These are phyloP conservation scores for Coccomyxa sp. DNA, from an alignment of 139 green algal genomes.

Conservation along the genomic window DNA sequence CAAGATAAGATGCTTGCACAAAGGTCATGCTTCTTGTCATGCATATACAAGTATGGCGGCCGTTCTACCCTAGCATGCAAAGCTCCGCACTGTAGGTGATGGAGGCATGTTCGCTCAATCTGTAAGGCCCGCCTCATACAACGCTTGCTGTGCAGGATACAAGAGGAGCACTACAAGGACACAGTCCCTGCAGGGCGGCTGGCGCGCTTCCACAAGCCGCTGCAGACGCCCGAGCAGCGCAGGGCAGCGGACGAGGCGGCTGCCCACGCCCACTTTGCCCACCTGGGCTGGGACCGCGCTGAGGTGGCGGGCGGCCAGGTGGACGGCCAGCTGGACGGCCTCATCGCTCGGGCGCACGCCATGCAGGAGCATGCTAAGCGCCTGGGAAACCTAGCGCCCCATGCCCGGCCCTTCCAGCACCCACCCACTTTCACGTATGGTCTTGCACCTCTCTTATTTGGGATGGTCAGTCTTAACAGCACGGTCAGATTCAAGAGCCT, in stretches of 20 bases:
- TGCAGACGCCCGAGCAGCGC: conserved; percentile 5
- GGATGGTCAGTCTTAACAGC: no score
- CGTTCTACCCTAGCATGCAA: no score
- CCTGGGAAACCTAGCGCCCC: neutral
- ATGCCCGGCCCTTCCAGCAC: neutral
- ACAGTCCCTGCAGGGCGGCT: conserved; percentile 19
- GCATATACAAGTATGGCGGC: no score
- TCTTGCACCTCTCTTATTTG: no score
- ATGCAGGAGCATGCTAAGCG: conserved; percentile 10
- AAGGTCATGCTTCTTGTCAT: no score
- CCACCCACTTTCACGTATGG: neutral
- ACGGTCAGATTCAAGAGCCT: no score
- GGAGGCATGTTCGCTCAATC: no score
- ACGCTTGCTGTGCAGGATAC: conserved; percentile 6
- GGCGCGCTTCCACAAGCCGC: conserved; percentile 25
- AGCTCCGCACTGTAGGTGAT: neutral
- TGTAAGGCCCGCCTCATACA: no score
- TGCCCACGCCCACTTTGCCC: neutral
- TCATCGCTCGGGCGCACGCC: conserved; percentile 1
- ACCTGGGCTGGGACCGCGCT: neutral
- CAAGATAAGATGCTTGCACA: no score
- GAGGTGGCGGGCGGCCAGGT: conserved; percentile 2
- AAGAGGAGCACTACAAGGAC: conserved; percentile 21
- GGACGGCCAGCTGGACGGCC: conserved; percentile 10
- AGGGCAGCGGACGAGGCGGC: conserved; percentile 2